Evolutionary conservation across 495 filamentous ascomycete species (phyloP).

Genomic region (Glarea lozoyensis): DNA sequence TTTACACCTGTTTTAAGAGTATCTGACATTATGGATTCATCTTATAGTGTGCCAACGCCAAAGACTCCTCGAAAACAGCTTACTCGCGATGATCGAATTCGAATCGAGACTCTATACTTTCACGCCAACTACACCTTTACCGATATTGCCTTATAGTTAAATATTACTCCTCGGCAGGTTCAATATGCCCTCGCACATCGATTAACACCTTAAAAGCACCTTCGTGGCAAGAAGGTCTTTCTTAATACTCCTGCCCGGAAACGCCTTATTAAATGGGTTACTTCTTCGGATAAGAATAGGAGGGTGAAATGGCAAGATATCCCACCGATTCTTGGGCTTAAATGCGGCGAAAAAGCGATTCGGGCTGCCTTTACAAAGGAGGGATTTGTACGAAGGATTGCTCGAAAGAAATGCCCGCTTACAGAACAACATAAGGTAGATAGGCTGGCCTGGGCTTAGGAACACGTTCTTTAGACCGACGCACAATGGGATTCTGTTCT

Average conservation of each 20-base stretch:
- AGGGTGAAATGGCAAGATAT: slow-evolving; percentile 19
- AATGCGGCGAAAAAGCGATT: slow-evolving; percentile 15
- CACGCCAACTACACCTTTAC: slow-evolving; percentile 13
- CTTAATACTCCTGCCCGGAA: slow-evolving; percentile 22
- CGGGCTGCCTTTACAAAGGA: slow-evolving; percentile 18
- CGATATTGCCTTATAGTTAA: slow-evolving; percentile 17
- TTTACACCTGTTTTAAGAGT: too few relatives aligned
- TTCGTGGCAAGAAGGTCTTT: slow-evolving; percentile 12
- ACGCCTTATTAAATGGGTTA: slow-evolving; percentile 23
- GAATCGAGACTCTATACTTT: slow-evolving; percentile 15
- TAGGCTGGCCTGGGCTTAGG: slow-evolving; percentile 12
- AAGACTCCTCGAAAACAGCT: slow-evolving; percentile 1
- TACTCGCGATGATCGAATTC: slow-evolving; percentile 19
- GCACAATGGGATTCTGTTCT: slow-evolving; percentile 21
- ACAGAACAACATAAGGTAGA: slow-evolving; percentile 4
- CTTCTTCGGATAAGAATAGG: slow-evolving; percentile 16
- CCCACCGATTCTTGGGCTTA: slow-evolving; percentile 20
- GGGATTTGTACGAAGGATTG: slow-evolving; percentile 22
- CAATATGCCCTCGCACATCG: slow-evolving; percentile 19
- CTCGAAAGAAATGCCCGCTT: slow-evolving; percentile 18
- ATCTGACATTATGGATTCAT: not conserved
- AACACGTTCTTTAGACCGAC: slow-evolving; percentile 12
- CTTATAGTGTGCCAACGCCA: slow-evolving; percentile 1
- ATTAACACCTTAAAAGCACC: slow-evolving; percentile 16
- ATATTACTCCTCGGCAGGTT: slow-evolving; percentile 18